A percentile compares a stretch with the other conserved stretches of the same genome.
Evolutionary conservation across 805 yeast genomes (phyloP).

Genomic region (Schwanniomyces vanrijiae): DNA sequence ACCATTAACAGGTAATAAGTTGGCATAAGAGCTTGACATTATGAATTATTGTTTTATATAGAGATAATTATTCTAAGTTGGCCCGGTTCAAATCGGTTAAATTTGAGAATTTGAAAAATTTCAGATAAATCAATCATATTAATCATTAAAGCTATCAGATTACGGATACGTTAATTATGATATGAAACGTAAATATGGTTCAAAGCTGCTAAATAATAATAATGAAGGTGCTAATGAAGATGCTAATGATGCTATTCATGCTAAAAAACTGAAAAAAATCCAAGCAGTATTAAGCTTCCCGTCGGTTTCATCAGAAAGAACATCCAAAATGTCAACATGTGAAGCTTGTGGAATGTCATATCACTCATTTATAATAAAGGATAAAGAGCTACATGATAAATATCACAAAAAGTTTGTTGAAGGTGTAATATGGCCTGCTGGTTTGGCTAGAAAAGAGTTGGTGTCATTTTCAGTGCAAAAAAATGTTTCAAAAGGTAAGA

Average conservation of each 20-base stretch:
- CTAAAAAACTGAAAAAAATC: conserved; percentile 6
- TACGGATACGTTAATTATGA: neutral
- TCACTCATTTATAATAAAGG: conserved; percentile 38
- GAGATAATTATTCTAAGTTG: neutral
- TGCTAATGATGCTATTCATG: neutral
- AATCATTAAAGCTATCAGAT: too few species aligned
- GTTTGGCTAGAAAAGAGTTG: conserved; percentile 6
- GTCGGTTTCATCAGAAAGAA: conserved; percentile 1
- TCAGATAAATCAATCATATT: neutral
- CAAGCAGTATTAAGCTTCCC: conserved; percentile 18
- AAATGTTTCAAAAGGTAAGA: conserved; percentile 30
- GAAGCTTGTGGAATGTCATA: conserved; percentile 56
- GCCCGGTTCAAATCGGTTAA: neutral
- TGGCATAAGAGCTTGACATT: conserved; percentile 33
- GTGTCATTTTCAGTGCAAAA: conserved; percentile 20
- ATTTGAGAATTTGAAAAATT: neutral
- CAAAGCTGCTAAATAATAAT: neutral
- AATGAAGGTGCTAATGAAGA: neutral
- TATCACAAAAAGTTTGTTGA: conserved; percentile 50
- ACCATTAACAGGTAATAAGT: conserved; percentile 73
- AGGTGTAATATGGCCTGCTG: conserved; percentile 50
- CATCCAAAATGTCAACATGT: conserved; percentile 33
- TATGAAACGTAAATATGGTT: neutral
- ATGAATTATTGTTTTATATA: neutral
- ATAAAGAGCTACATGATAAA: conserved; percentile 46